These are phyloP conservation scores for Cladosporium sp. DNA, from an alignment of 2,329 filamentous ascomycete species.

Conservation along the genomic window DNA sequence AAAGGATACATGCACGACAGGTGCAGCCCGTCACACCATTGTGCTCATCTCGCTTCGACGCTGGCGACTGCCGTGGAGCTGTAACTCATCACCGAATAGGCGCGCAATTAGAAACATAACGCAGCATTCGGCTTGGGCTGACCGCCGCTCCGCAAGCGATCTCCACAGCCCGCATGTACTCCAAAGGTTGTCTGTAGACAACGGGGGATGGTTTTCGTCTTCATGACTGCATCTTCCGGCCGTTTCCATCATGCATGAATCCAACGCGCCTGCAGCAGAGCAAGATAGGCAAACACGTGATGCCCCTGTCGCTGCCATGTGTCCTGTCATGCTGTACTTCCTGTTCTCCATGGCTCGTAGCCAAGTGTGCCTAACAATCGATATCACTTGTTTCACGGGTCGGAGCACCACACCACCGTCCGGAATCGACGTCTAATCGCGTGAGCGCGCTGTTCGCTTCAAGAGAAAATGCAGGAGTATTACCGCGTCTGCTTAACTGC, in stretches of 20 bases:
- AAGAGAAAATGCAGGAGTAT: too few relatives aligned
- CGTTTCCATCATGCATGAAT: slow-evolving; percentile 5
- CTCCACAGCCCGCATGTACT: background rate
- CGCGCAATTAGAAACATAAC: too few relatives aligned
- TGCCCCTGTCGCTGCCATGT: slow-evolving; percentile 1
- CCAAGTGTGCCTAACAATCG: background rate
- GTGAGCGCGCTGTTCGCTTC: too few relatives aligned
- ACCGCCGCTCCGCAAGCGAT: slow-evolving; percentile 11
- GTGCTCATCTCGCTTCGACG: slow-evolving; percentile 12
- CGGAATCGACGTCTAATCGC: too few relatives aligned
- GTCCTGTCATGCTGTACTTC: slow-evolving; percentile 2
- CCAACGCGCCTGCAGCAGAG: slow-evolving; percentile 4
- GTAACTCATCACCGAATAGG: background rate
- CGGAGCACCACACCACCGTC: too few relatives aligned
- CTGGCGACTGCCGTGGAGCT: slow-evolving; percentile 11
- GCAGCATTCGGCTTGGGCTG: slow-evolving; percentile 9
- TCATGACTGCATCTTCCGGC: slow-evolving; percentile 6
- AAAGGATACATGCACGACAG: slow-evolving; percentile 1
- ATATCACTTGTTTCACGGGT: too few relatives aligned
- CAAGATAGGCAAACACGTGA: background rate
- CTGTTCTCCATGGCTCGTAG: slow-evolving; percentile 4
- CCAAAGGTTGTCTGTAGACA: background rate
- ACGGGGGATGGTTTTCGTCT: slow-evolving; percentile 1
- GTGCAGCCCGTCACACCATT: slow-evolving; percentile 13
- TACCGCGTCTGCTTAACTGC: too few relatives aligned